Evolutionary conservation across 805 yeast genomes (phyloP).

Genomic region (Ogataea pignaliae): DNA sequence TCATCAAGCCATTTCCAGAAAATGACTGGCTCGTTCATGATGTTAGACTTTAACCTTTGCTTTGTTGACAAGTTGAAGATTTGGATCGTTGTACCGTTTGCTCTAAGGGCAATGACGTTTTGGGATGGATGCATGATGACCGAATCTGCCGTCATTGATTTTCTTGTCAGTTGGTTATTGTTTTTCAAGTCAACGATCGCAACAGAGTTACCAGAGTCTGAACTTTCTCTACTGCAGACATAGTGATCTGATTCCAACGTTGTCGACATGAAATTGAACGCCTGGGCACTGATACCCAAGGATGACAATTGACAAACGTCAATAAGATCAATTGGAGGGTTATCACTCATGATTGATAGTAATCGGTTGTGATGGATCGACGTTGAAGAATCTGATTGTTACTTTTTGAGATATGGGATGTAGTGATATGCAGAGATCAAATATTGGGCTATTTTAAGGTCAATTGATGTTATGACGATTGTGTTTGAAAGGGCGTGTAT

Average conservation of each 20-base stretch:
- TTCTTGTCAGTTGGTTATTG: conserved; percentile 75
- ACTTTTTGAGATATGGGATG: no score
- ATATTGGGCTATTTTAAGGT: no score
- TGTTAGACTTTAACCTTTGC: conserved; percentile 83
- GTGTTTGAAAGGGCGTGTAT: no score
- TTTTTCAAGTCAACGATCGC: conserved; percentile 85
- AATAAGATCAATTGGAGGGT: conserved; percentile 91
- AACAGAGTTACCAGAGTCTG: conserved; percentile 73
- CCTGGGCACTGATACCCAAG: conserved; percentile 78
- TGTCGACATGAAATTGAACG: conserved; percentile 88
- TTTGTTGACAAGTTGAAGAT: conserved; percentile 85
- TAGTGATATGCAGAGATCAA: no score
- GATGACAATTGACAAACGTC: conserved; percentile 87
- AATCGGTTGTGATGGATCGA: no score
- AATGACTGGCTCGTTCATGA: conserved; percentile 81
- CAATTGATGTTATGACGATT: no score
- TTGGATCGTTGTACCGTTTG: conserved; percentile 94
- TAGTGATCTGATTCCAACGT: conserved; percentile 91
- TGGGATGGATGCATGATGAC: conserved; percentile 95
- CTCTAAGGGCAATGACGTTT: conserved; percentile 87
- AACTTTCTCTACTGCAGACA: conserved; percentile 72
- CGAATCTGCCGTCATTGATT: conserved; percentile 95
- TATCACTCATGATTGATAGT: conserved; percentile 38
- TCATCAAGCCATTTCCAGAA: conserved; percentile 93
- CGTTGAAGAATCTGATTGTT: no score